These are phyloP conservation scores for Telfairia occidentalis DNA, from an alignment of 331 rosid species.

Conservation along the genomic window DNA sequence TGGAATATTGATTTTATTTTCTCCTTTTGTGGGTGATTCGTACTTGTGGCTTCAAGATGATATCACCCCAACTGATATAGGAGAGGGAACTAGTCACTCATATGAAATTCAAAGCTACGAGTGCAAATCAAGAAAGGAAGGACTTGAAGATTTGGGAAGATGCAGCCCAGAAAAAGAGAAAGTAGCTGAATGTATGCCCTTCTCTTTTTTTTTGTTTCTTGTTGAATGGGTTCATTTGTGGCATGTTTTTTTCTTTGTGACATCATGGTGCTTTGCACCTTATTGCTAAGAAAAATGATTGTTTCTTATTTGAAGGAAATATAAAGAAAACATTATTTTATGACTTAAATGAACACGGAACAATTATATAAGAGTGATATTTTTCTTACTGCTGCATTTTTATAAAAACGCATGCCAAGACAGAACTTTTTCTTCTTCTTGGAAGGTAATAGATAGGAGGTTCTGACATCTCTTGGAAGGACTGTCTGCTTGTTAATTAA, in stretches of 20 bases:
- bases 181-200: conserved; percentile 36
- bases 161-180: conserved; percentile 15
- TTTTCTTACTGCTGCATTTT: not conserved
- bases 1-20: conserved; percentile 22
- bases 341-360: not conserved
- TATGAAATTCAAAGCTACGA: conserved; percentile 22
- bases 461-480: not conserved
- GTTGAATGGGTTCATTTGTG: not conserved
- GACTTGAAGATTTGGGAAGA: conserved; percentile 25
- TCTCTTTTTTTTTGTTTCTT: not conserved
- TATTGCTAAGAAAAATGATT: not conserved
- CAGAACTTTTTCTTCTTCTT: not conserved
- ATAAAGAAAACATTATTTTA: not conserved
- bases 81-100: conserved; percentile 31
- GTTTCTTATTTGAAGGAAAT: not conserved
- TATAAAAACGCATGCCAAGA: not conserved
- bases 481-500: not conserved
- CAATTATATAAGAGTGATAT: not conserved
- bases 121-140: conserved; percentile 19
- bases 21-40: conserved; percentile 11
- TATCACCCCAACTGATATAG: conserved; percentile 46
- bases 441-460: not conserved
- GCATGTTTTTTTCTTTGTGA: not conserved
- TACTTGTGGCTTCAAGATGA: conserved; percentile 53
- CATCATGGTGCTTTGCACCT: not conserved